Evolutionary conservation across 148 eudicot genomes (phyloP).

Genomic region (Cornus controversa): DNA sequence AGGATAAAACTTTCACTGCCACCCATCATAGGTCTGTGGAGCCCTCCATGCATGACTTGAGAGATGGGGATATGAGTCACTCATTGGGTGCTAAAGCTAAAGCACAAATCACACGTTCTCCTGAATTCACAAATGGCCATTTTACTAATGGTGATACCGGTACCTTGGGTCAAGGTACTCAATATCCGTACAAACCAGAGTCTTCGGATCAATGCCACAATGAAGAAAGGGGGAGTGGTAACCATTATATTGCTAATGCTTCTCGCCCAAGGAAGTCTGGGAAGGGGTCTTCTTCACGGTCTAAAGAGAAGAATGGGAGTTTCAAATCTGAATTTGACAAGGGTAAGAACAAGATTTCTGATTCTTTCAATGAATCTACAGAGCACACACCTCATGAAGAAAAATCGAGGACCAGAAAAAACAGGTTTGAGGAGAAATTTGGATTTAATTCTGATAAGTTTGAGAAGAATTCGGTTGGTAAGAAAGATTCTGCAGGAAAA

Average conservation of each 20-base stretch:
- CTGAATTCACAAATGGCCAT: conserved; percentile 18
- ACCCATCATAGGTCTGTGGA: conserved; percentile 26
- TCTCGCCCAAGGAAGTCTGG: conserved; percentile 31
- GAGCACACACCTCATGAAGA: conserved; percentile 38
- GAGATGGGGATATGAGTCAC: conserved; percentile 28
- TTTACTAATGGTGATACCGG: conserved; percentile 14
- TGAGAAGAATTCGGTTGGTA: conserved; percentile 22
- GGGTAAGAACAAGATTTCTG: conserved; percentile 44
- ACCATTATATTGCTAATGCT: conserved; percentile 25
- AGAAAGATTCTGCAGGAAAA: conserved; percentile 32
- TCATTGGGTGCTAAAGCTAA: conserved; percentile 16
- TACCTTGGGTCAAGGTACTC: conserved; percentile 15
- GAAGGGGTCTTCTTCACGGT: conserved; percentile 41
- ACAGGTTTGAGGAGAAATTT: conserved; percentile 44
- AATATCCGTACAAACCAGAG: conserved; percentile 22
- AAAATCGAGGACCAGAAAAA: conserved; percentile 38
- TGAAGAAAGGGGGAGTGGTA: conserved; percentile 31
- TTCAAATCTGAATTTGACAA: conserved; percentile 36
- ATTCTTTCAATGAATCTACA: conserved; percentile 27
- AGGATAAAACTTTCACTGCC: conserved; percentile 24
- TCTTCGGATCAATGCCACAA: conserved; percentile 29
- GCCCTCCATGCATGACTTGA: conserved; percentile 22
- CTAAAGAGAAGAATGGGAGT: conserved; percentile 42
- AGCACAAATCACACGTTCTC: conserved; percentile 12
- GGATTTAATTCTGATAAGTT: conserved; percentile 26